Conservation (phyloP, 2,329 filamentous ascomycete genomes). For the Alternaria sp. region DNA sequence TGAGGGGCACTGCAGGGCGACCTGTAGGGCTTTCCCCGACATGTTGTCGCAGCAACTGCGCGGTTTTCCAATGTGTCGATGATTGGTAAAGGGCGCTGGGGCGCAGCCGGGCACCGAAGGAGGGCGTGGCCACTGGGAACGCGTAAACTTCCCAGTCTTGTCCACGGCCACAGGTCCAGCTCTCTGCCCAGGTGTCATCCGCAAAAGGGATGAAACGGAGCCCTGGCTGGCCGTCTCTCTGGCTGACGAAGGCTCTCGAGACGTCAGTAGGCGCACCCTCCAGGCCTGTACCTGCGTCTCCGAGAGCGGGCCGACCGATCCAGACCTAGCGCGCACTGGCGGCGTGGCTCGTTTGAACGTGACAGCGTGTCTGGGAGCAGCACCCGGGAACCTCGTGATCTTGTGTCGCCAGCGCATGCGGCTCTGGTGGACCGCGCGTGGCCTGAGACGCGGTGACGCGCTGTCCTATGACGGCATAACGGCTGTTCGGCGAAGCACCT, state of each 20-base stretch:
- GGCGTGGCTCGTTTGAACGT: conserved; percentile 27
- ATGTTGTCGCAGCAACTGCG: background rate
- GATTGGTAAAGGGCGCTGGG: conserved; percentile 19
- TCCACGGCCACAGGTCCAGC: conserved; percentile 5
- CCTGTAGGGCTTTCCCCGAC: conserved; percentile 18
- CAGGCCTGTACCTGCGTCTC: conserved; percentile 36
- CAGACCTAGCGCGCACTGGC: background rate
- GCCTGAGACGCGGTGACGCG: conserved; percentile 24
- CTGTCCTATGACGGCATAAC: conserved; percentile 21
- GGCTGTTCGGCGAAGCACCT: conserved; percentile 19
- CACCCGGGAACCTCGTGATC: conserved; percentile 23
- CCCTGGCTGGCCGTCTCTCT: conserved; percentile 14
- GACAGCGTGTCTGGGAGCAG: conserved; percentile 31
- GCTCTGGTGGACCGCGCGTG: conserved; percentile 19
- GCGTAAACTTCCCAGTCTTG: conserved; percentile 19
- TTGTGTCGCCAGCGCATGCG: conserved; percentile 32
- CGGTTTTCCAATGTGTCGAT: background rate
- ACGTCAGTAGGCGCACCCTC: conserved; percentile 10
- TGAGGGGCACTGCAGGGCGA: conserved; percentile 18
- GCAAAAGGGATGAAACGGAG: conserved; percentile 32
- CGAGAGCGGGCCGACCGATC: conserved; percentile 11
- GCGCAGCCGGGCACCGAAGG: conserved; percentile 18
- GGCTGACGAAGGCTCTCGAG: conserved; percentile 21
- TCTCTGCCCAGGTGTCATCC: conserved; percentile 1
- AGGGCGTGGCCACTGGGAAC: conserved; percentile 18